phyloP scores from a whole-genome alignment of 257 asterid genomes.

The Ehretia macrophylla region DNA sequence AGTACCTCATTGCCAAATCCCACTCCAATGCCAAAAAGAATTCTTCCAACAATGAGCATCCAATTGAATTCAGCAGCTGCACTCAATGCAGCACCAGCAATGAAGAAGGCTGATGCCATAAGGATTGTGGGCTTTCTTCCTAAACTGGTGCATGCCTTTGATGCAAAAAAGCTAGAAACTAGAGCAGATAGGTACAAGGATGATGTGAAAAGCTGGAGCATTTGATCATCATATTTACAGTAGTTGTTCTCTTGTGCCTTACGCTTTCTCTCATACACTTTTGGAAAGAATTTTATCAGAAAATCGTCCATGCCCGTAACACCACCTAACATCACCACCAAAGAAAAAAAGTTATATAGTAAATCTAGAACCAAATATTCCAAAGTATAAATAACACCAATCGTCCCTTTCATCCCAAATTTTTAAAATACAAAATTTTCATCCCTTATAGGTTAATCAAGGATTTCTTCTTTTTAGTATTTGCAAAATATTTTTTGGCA shows the following conservation, averaged over 20 bases:
- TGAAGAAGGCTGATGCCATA: conserved; percentile 38
- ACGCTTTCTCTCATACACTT: conserved; percentile 34
- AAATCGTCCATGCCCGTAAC: conserved; percentile 60
- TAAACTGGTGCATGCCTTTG: conserved; percentile 22
- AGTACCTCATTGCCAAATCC: conserved; percentile 63
- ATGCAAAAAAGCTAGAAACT: conserved; percentile 39
- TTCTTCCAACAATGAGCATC: conserved; percentile 46
- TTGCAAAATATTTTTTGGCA: no score
- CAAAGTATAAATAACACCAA: no score
- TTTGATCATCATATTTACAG: conserved; percentile 47
- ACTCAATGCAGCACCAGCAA: conserved; percentile 33
- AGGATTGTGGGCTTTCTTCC: conserved; percentile 47
- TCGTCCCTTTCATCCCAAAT: no score
- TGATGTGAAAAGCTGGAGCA: conserved; percentile 51
- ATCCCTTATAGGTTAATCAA: no score
- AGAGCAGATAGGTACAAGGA: conserved; percentile 50
- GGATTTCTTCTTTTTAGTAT: no score
- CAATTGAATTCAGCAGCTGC: conserved; percentile 18
- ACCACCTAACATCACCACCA: conserved; percentile 35
- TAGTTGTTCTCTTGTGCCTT: conserved; percentile 39
- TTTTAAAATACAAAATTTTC: no score
- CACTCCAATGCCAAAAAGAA: conserved; percentile 44
- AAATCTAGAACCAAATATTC: no score
- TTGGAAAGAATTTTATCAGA: conserved; percentile 36
- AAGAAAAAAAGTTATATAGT: no score